Evolutionary conservation across 768 basidiomycete species (phyloP).

Genomic region (Termitomyces sp.): DNA sequence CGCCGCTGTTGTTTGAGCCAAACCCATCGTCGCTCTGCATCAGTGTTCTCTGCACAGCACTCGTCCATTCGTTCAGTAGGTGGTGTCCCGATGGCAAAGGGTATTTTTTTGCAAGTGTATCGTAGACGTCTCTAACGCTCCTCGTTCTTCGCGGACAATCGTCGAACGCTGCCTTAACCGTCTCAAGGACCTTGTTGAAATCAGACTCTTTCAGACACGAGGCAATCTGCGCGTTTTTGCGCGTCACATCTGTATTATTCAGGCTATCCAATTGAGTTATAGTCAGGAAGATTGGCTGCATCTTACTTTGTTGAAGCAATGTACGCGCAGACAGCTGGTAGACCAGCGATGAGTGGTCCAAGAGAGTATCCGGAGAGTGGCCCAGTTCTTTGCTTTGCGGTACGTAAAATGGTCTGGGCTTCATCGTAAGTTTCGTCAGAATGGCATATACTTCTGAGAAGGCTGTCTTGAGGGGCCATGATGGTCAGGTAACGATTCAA

Average conservation of each 20-base stretch:
- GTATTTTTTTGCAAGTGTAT: slow-evolving; percentile 6
- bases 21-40: slow-evolving; percentile 18
- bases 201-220: slow-evolving; percentile 18
- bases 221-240: slow-evolving; percentile 25
- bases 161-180: neutral
- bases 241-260: slow-evolving; percentile 26
- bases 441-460: slow-evolving; percentile 23
- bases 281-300: neutral
- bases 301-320: slow-evolving; percentile 44
- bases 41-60: slow-evolving; percentile 27
- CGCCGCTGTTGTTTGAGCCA: slow-evolving; percentile 13
- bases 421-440: slow-evolving; percentile 28
- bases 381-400: slow-evolving; percentile 35
- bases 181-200: slow-evolving; percentile 1
- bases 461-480: slow-evolving; percentile 25
- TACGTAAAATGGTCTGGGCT: slow-evolving; percentile 28
- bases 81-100: slow-evolving; percentile 3
- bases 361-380: slow-evolving; percentile 47
- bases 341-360: slow-evolving; percentile 29
- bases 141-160: slow-evolving; percentile 9
- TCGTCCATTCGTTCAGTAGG: slow-evolving; percentile 25
- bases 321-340: slow-evolving; percentile 47
- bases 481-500: neutral
- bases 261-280: slow-evolving; percentile 16
- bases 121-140: slow-evolving; percentile 7